These are phyloP conservation scores for Salicornia ramosissima DNA, from an alignment of 148 eudicot species.

Conservation along the genomic window DNA sequence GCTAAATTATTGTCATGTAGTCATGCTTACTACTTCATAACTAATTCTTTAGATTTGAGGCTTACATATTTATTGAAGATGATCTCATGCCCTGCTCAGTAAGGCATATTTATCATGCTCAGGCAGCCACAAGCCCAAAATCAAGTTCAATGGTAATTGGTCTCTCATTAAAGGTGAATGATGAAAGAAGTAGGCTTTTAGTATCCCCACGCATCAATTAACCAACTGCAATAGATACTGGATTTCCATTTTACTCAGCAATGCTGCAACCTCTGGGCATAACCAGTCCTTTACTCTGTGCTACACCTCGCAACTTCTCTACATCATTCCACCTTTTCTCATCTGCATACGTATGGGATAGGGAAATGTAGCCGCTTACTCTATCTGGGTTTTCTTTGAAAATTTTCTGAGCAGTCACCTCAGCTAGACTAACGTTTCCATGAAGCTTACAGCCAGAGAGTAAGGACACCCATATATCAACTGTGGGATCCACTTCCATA, in stretches of 20 bases:
- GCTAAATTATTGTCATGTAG: neutral
- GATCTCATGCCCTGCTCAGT: neutral
- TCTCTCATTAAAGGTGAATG: neutral
- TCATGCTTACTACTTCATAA: neutral
- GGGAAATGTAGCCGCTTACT: slow-evolving; percentile 30
- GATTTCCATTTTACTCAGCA: neutral
- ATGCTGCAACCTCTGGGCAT: slow-evolving; percentile 32
- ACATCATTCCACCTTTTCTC: slow-evolving; percentile 41
- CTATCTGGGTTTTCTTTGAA: slow-evolving; percentile 17
- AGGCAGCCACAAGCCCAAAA: neutral
- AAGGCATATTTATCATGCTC: neutral
- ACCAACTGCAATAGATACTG: neutral
- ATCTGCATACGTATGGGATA: slow-evolving; percentile 35
- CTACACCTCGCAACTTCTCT: slow-evolving; percentile 30
- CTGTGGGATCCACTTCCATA: slow-evolving; percentile 28
- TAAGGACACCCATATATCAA: slow-evolving; percentile 33
- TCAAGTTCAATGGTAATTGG: neutral
- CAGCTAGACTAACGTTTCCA: slow-evolving; percentile 32
- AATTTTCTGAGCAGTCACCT: slow-evolving; percentile 29
- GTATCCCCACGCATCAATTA: neutral
- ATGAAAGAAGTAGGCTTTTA: too few relatives aligned
- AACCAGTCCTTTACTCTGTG: slow-evolving; percentile 23
- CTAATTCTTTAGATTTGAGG: neutral
- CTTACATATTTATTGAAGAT: neutral
- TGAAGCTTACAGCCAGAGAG: slow-evolving; percentile 39